phyloP scores from a whole-genome alignment of 148 eudicot species.

The Rhododendron henanense region DNA sequence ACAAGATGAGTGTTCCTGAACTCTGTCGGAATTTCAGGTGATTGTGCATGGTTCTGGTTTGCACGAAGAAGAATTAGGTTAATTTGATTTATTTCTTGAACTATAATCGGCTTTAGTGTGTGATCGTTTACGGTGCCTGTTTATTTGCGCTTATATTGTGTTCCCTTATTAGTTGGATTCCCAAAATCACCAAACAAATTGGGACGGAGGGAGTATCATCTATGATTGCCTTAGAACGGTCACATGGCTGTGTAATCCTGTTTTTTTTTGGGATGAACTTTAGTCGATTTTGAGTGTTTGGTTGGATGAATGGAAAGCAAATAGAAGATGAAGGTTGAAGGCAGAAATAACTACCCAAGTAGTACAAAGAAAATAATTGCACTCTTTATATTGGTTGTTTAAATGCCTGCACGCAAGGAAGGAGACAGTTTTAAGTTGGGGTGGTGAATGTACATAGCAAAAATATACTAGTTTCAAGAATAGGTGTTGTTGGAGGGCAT shows the following conservation, averaged over 20 bases:
- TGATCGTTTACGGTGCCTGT: neutral
- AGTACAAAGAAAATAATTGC: neutral
- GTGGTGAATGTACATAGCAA: no score
- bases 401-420: neutral
- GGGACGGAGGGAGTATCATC: neutral
- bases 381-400: neutral
- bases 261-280: neutral
- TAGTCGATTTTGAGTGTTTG: neutral
- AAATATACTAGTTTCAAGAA: no score
- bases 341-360: neutral
- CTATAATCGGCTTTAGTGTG: neutral
- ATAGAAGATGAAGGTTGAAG: neutral
- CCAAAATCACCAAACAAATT: neutral
- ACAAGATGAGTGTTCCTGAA: slow-evolving; percentile 96
- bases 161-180: neutral
- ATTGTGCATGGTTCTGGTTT: neutral
- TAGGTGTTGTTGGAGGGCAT: no score
- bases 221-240: neutral
- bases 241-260: neutral
- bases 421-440: neutral
- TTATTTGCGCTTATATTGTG: neutral
- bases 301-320: neutral
- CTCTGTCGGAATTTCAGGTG: slow-evolving; percentile 97
- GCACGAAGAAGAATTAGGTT: neutral
- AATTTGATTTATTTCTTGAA: neutral